Evolutionary conservation across 805 yeast species (phyloP), one percentile per base, ranked within the genome.

Genomic region (Candida vaughaniae): DNA sequence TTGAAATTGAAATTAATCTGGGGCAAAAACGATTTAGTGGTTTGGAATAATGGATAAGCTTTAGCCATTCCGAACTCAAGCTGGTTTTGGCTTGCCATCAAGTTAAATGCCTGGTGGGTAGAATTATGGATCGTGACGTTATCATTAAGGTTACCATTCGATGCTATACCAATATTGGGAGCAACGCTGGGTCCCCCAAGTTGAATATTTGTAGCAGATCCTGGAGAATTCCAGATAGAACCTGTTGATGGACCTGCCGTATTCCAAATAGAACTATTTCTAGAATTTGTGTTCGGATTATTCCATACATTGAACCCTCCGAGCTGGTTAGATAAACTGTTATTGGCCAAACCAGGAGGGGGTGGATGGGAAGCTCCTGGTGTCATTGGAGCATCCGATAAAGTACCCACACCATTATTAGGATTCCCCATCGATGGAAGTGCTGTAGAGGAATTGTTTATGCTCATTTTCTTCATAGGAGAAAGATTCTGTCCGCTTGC

Each of bases 91-190:
- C 42, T 56, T 16, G 62, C 64, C 18, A 73, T 40, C 22, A 57
- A 47, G 27, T 58, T 61, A 31, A 64, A 63, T 3, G 75, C 72
- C 32, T 64, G 61, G 31, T 55, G 53, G 2, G 75, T 66, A 14
- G 74, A 72, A 3, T 60, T 33, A 39, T 69, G 77, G 33, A 75
- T 57, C n/a, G 53, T 7, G 29, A 22, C 6, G 31, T 17, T 19
- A 22, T 36, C 22, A 27, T 11, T 8, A 22, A 8, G 11, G 11
- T 22, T 22, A n/a, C n/a, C n/a, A n/a, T n/a, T n/a, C n/a, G n/a
- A n/a, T n/a, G n/a, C n/a, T n/a, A n/a, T n/a, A n/a, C n/a, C n/a
- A n/a, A n/a, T n/a, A n/a, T n/a, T n/a, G n/a, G n/a, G n/a, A n/a
- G n/a, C n/a, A n/a, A n/a, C n/a, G n/a, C n/a, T n/a, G 11, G 25